Percentiles rank a stretch among this genome's conserved stretches.
phyloP scores from a whole-genome alignment of 371 early-diverging fungal genomes.

The Coemansia sp. region DNA sequence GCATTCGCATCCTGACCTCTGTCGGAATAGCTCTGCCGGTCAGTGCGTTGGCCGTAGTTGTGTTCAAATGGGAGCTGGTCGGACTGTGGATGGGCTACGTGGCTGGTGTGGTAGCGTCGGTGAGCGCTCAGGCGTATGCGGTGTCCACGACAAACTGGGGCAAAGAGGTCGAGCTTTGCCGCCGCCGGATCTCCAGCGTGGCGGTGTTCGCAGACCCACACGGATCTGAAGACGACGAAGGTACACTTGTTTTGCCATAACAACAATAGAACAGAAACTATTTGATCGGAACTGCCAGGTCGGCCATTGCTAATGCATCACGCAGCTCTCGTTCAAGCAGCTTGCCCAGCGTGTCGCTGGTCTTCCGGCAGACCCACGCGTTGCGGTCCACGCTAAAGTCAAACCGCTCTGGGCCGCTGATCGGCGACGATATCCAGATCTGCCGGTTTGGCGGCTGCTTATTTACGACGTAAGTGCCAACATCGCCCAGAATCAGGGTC shows the following conservation, averaged over 20 bases:
- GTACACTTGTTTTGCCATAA: not conserved
- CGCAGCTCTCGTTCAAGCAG: too few relatives aligned
- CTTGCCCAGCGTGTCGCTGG: too few relatives aligned
- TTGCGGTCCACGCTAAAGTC: too few relatives aligned
- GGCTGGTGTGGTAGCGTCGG: slow-evolving; percentile 4
- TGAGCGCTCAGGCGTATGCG: slow-evolving; percentile 19
- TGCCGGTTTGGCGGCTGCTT: slow-evolving; percentile 98
- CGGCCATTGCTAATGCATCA: too few relatives aligned
- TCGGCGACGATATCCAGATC: slow-evolving; percentile 97
- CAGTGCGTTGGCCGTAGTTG: slow-evolving; percentile 53
- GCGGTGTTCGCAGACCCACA: not conserved
- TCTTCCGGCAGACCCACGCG: too few relatives aligned
- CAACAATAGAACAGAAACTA: not conserved
- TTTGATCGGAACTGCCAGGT: too few relatives aligned
- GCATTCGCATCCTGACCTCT: slow-evolving; percentile 65
- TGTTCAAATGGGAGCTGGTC: slow-evolving; percentile 33
- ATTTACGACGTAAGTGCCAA: slow-evolving; percentile 96
- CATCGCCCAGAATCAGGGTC: slow-evolving; percentile 77
- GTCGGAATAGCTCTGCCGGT: slow-evolving; percentile 63
- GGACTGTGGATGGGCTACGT: slow-evolving; percentile 45
- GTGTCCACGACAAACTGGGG: slow-evolving; percentile 35
- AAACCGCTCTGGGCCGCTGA: slow-evolving; percentile 62
- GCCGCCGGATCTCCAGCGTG: slow-evolving; percentile 13
- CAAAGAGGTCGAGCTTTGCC: slow-evolving; percentile 41
- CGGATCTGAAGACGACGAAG: not conserved